Evolutionary conservation across 768 basidiomycete genomes (phyloP), one percentile per base, ranked within the genome.

Genomic region (Suillus cothurnatus): DNA sequence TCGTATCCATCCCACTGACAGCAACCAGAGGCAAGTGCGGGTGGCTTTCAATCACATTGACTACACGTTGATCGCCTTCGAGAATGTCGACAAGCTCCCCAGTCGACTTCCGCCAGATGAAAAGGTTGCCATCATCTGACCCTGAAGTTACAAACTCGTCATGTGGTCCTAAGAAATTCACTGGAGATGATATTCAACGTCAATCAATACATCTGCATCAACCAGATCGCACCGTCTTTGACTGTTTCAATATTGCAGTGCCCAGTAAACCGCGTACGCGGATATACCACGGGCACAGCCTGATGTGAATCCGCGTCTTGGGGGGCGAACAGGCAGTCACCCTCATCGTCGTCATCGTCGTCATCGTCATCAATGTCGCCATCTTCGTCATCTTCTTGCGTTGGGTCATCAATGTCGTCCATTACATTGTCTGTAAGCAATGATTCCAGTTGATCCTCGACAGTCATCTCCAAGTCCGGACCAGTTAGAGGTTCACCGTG

Each of bases 31-130:
- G 94, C 19, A 95, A 77, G 50, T 86, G 82, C 0, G 94, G 81
- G 69, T 96, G 93, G 1, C 86, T 87, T 76, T 95, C 94, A 61
- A 97, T 86, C 70, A 91, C 91, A 73, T 96, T 97, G 19, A 95
- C 94, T 3, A 95, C 86, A 60, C 78, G 83, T 28, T 84, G 82
- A 69, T 97, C 94, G 41, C 94, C 94, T 79, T 95, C 92, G 69
- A 92, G 88, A 53, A 97, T 87, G 17, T 90, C 92, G 62, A 87
- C 85, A 12, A 95, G 75, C 15, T 75, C 75, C 0, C 87, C 89
- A 19, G 83, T 83, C 21, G 77, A 74, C 72, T 95, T 95, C 66
- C 86, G 80, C 94, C 94, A 97, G 17, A 95, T 81, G 73, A 97
- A 97, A 75, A 91, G 89, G 72, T 92, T 88, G 1, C 92, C 92